Conservation (phyloP, 2,329 filamentous ascomycete genomes). For the Paraphoma chrysanthemicola region DNA sequence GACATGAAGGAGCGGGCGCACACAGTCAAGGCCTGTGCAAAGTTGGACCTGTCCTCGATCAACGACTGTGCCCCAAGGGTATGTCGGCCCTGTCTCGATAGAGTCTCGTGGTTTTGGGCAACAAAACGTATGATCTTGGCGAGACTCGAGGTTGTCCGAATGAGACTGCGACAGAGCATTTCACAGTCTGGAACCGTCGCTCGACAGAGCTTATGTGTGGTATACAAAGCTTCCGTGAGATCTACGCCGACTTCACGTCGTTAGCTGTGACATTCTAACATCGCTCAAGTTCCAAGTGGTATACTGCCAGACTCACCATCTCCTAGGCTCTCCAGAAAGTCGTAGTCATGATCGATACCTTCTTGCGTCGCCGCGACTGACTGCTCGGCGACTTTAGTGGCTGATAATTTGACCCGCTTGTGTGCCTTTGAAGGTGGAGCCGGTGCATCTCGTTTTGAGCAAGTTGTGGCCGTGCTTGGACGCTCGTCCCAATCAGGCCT, state of each 20-base stretch:
- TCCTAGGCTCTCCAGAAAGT: constrained; percentile 35
- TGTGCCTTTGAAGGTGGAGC: constrained; percentile 9
- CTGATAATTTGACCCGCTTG: constrained; percentile 23
- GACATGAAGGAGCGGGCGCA: constrained; percentile 42
- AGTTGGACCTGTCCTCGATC: constrained; percentile 34
- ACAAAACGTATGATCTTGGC: constrained; percentile 30
- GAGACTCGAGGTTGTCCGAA: constrained; percentile 29
- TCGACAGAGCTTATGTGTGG: constrained; percentile 36
- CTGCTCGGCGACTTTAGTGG: constrained; percentile 10
- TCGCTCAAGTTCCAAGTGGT: too few relatives aligned
- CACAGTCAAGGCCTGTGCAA: constrained; percentile 32
- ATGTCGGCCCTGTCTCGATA: constrained; percentile 16
- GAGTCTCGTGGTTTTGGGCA: constrained; percentile 25
- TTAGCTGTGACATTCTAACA: too few relatives aligned
- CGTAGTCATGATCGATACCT: constrained; percentile 33
- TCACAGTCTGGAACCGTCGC: constrained; percentile 17
- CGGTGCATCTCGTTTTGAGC: constrained; percentile 29
- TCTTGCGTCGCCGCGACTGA: constrained; percentile 21
- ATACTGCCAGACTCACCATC: constrained; percentile 14
- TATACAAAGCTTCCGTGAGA: constrained; percentile 38
- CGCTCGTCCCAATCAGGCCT: neutral
- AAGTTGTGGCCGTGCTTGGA: constrained; percentile 1
- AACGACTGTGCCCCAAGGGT: constrained; percentile 14
- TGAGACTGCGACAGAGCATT: constrained; percentile 33
- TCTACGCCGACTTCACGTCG: constrained; percentile 19